These are phyloP conservation scores for Tricholoma bakamatsutake DNA, from an alignment of 768 basidiomycete species.

Conservation along the genomic window DNA sequence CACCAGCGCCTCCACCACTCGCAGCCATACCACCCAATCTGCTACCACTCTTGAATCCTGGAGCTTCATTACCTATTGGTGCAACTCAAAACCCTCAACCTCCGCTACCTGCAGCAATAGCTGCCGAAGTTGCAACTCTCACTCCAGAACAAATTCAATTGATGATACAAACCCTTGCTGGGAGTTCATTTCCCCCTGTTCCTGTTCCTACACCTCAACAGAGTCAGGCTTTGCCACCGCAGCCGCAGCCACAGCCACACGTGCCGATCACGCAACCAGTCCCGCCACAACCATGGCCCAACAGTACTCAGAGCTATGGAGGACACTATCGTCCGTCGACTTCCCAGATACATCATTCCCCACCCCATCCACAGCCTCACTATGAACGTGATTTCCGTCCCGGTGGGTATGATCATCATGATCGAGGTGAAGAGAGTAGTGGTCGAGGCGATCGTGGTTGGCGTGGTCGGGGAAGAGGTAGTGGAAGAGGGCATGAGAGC, in stretches of 20 bases:
- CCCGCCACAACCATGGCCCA: slow-evolving; percentile 14
- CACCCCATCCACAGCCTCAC: slow-evolving; percentile 9
- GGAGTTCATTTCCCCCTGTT: slow-evolving; percentile 27
- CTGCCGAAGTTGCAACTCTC: slow-evolving; percentile 65
- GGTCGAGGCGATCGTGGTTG: slow-evolving; percentile 16
- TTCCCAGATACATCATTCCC: slow-evolving; percentile 2
- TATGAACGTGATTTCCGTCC: slow-evolving; percentile 13
- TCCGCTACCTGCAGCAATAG: slow-evolving; percentile 43
- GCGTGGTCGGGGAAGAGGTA: slow-evolving; percentile 29
- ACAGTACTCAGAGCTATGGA: slow-evolving; percentile 7
- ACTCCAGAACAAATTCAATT: slow-evolving; percentile 73
- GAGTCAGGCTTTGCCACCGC: slow-evolving; percentile 5
- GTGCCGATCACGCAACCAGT: slow-evolving; percentile 13
- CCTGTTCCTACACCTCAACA: slow-evolving; percentile 9
- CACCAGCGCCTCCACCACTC: slow-evolving; percentile 18
- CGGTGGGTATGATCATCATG: slow-evolving; percentile 26
- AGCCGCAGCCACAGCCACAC: slow-evolving; percentile 1
- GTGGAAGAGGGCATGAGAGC: slow-evolving; percentile 26
- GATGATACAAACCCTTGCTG: slow-evolving; percentile 54
- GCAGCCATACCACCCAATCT: slow-evolving; percentile 13
- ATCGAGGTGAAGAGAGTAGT: slow-evolving; percentile 21
- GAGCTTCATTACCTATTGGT: slow-evolving; percentile 15
- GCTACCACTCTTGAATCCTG: slow-evolving; percentile 12
- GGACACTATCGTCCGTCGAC: slow-evolving; percentile 9
- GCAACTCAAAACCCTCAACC: slow-evolving; percentile 16